Conservation (phyloP, 345 rosid genomes). For the Syzygium grande region DNA sequence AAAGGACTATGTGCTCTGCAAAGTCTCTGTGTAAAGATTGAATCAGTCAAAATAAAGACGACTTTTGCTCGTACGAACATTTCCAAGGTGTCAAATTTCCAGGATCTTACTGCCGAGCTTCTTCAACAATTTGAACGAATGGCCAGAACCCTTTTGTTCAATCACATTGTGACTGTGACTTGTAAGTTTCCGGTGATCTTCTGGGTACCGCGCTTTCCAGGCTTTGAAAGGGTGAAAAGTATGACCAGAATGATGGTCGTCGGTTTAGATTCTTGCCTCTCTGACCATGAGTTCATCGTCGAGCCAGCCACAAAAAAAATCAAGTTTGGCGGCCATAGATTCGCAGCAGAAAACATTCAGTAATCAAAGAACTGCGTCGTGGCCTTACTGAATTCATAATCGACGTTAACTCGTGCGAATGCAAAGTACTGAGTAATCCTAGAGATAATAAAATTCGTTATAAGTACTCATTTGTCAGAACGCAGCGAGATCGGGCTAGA, state of each 20-base stretch:
- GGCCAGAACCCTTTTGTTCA: background rate
- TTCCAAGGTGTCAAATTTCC: background rate
- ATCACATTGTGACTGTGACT: background rate
- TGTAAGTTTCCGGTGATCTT: background rate
- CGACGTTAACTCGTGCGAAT: background rate
- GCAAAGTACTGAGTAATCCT: accelerated
- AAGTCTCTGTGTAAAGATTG: background rate
- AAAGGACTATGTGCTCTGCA: background rate
- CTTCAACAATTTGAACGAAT: background rate
- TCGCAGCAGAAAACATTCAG: background rate
- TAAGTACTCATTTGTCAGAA: background rate
- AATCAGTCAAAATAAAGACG: background rate
- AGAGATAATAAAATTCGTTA: background rate
- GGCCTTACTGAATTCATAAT: background rate
- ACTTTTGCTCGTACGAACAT: background rate
- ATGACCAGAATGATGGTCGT: background rate
- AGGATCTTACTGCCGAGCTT: background rate
- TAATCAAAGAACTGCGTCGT: background rate
- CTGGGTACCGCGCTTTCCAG: background rate
- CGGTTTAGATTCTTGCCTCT: background rate
- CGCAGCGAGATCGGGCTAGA: accelerated
- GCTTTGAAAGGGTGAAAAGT: background rate
- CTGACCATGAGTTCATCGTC: background rate
- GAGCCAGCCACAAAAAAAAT: background rate
- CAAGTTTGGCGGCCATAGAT: background rate